Evolutionary conservation across 2,329 filamentous ascomycete genomes (phyloP), one percentile per base, ranked within the genome.

Genomic region (Paraconiothyrium sp.): DNA sequence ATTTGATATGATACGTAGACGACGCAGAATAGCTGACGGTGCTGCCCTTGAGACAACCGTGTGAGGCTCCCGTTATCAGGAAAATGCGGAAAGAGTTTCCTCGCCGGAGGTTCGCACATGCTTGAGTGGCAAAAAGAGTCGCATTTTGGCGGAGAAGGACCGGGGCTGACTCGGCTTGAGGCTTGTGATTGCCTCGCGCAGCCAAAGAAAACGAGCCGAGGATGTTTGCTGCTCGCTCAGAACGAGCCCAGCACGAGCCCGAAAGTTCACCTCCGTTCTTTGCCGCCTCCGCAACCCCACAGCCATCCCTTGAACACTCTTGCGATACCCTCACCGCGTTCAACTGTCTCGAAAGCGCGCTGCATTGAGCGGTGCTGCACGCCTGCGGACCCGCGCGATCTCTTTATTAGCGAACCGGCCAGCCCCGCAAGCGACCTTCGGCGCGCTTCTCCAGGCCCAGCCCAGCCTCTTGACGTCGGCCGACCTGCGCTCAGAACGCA

Each of bases 341-440:
- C 32, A 5, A 20, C 32, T 9, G 16, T 14, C 44, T 34, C 14
- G 22, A 6, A 30, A 24, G 27, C 43, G 43, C 22, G 22, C n/a
- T 50, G 44, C 46, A 20, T 41, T 41, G 20, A 9, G 37, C 4
- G 16, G 32, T 24, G 39, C 48, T 58, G 39, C 39, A 37, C 48
- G 4, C 24, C 39, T 55, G 57, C 57, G 49, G 57, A 46, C 44
- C 52, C 58, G 52, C 52, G 51, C 58, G 3, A 59, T 46, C 44
- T 43, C 51, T 51, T 48, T 37, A 43, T 57, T 49, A 41, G 62
- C 57, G 52, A 60, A 48, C 68, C 65, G 58, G 67, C 67, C 61
- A 67, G 62, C 68, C 69, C 68, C 68, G 68, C 69, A 69, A 65
- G 66, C 65, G 66, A 62, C 62, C 64, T 59, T 65, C 61, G 58